These are phyloP conservation scores for Candida vaughaniae DNA, from an alignment of 805 yeast genomes.

Conservation along the genomic window DNA sequence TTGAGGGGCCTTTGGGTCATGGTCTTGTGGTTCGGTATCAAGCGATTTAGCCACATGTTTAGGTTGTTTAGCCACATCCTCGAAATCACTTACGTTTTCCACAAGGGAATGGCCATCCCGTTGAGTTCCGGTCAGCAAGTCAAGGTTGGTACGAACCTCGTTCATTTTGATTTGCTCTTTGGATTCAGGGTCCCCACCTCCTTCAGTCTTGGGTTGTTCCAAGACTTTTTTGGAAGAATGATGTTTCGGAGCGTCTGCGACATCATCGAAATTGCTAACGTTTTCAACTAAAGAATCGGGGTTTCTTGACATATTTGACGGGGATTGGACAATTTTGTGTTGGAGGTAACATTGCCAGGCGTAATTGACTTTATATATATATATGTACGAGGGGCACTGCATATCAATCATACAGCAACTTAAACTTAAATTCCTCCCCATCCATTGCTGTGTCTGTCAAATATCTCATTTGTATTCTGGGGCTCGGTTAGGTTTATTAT, in stretches of 20 bases:
- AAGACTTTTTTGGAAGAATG: slow-evolving; percentile 5
- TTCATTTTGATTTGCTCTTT: slow-evolving; percentile 7
- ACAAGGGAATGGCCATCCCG: slow-evolving; percentile 8
- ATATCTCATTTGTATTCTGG: slow-evolving; percentile 51
- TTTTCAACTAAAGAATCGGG: slow-evolving; percentile 9
- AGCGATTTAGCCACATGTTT: slow-evolving; percentile 9
- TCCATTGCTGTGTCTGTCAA: too few relatives aligned
- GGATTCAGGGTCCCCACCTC: slow-evolving; percentile 2
- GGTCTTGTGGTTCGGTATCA: neutral
- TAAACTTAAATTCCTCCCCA: too few relatives aligned
- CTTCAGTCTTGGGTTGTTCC: slow-evolving; percentile 6
- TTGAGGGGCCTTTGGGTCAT: too few relatives aligned
- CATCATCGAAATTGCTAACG: slow-evolving; percentile 9
- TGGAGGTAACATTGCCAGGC: neutral
- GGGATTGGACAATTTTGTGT: too few relatives aligned
- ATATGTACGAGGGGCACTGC: neutral
- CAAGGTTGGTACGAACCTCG: slow-evolving; percentile 5
- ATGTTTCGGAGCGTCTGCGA: slow-evolving; percentile 12
- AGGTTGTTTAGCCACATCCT: slow-evolving; percentile 11
- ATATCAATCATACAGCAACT: too few relatives aligned
- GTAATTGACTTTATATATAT: neutral
- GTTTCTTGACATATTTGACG: neutral
- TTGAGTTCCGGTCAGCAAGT: slow-evolving; percentile 5
- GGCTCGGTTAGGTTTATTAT: slow-evolving; percentile 61
- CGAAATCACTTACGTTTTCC: slow-evolving; percentile 8